Percentiles rank a stretch among this genome's conserved stretches.
Evolutionary conservation across 2,329 filamentous ascomycete genomes (phyloP).

Genomic region (Exophiala phaeomuriformis): DNA sequence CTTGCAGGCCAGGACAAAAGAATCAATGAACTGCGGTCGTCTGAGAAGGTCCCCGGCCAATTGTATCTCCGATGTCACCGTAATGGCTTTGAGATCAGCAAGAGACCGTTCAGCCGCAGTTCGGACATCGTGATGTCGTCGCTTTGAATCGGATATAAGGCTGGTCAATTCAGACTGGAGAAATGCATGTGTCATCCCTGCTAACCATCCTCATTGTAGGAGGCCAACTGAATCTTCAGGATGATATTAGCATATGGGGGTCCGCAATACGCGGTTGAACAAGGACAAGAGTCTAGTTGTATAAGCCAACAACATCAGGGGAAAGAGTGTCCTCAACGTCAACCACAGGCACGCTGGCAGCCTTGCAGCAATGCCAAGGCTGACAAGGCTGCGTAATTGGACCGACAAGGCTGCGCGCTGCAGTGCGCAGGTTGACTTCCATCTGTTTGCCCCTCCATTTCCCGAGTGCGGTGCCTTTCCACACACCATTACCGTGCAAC

Average conservation of each 20-base stretch:
- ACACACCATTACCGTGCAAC: background rate
- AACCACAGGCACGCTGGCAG: background rate
- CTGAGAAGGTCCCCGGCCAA: conserved; percentile 72
- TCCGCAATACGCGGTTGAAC: too few species aligned
- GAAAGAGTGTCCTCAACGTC: conserved; percentile 8
- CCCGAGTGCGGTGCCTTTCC: background rate
- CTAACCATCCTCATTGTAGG: conserved; percentile 13
- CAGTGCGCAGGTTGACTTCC: background rate
- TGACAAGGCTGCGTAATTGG: background rate
- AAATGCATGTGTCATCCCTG: conserved; percentile 43
- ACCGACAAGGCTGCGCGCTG: conserved; percentile 10
- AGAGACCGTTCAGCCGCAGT: conserved; percentile 88
- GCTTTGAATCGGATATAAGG: conserved; percentile 90
- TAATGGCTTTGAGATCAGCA: conserved; percentile 73
- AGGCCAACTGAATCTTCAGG: background rate
- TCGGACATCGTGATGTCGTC: conserved; percentile 84
- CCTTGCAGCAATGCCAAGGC: conserved; percentile 5
- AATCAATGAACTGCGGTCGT: conserved; percentile 76
- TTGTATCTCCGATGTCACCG: conserved; percentile 67
- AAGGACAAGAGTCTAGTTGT: too few species aligned
- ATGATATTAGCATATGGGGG: background rate
- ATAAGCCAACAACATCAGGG: too few species aligned
- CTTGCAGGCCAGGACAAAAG: conserved; percentile 86
- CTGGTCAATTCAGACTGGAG: conserved; percentile 80
- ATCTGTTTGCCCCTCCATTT: conserved; percentile 8